Evolutionary conservation across 345 rosid species (phyloP), one percentile per base, ranked within the genome.

Genomic region (Draba incana): DNA sequence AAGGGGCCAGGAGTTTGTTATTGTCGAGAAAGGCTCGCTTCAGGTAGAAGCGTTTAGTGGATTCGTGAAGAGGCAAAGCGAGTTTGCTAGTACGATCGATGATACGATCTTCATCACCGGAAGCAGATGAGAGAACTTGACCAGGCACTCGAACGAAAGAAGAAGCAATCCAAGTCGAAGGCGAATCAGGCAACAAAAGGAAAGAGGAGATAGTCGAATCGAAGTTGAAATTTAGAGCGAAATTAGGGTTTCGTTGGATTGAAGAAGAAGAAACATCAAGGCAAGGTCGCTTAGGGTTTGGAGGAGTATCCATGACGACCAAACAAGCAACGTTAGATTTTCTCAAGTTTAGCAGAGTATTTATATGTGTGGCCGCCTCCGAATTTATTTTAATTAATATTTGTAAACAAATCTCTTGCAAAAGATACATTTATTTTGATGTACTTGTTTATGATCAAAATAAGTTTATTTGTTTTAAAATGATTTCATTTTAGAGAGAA

Each of bases 121-220:
- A 8, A 27, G 51, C 51, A 15, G 52, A 14, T 56, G 73, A 55
- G 62, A 83, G 66, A 16, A 68, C 31, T 52, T 88, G 78, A 8
- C 79, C 88, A 55, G 84, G 85, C 35, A 89, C 86, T 48, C 81
- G 79, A 53, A 85, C 88, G 62, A 89, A 79, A 47, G 88, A 77
- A 64, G 75, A 75, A 70, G 72, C 84, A 81, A 86, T 62, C 62
- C 82, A 75, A 64, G 73, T 74, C 0, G 52, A 28, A 38, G 25
- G 43, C 11, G 35, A 5, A 30, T 57, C 46, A 57, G 45, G 15
- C 5, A 57, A 20, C 30, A 23, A 2, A 14, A 38, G 28, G 28
- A 57, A 57, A 1, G 46, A 57, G 15, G 62, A 57, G 46, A 57
- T 38, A 10, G 9, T 38, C 15, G 62, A 57, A 37, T 57, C 62